Evolutionary conservation across 208 protist species (phyloP).

Genomic region (Leishmania aethiopica): DNA sequence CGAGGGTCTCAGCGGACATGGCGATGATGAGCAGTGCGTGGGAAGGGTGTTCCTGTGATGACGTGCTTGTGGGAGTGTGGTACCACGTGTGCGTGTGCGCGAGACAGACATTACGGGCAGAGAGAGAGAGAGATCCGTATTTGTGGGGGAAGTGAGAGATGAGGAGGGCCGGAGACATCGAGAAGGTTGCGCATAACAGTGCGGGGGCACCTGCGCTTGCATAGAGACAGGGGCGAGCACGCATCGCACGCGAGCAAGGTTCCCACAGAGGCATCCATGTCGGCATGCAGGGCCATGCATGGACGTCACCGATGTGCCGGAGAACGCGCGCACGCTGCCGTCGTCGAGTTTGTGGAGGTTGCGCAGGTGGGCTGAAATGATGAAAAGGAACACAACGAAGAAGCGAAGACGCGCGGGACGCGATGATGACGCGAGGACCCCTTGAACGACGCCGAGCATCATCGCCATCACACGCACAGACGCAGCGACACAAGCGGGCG

Average conservation of each 20-base stretch:
- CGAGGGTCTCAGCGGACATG: constrained; percentile 74
- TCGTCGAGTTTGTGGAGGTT: no score
- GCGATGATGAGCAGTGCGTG: neutral
- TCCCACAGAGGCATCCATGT: no score
- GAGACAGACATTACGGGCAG: neutral
- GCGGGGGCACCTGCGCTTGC: neutral
- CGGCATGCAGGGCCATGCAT: neutral
- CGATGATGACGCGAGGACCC: no score
- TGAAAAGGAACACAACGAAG: neutral
- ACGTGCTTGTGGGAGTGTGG: neutral
- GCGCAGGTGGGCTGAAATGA: no score
- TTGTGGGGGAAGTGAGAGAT: neutral
- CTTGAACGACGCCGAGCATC: no score
- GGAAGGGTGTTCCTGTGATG: neutral
- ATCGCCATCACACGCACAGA: no score
- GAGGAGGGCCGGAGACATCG: neutral
- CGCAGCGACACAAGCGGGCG: no score
- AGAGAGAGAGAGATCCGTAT: neutral
- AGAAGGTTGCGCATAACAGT: neutral
- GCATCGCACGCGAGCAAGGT: neutral
- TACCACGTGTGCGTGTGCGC: neutral
- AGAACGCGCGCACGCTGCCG: no score
- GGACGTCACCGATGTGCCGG: neutral
- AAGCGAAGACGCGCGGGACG: no score
- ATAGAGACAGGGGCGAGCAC: neutral